These are phyloP conservation scores for Sporothrix pallida DNA, from an alignment of 2,329 filamentous ascomycete species.

Conservation along the genomic window DNA sequence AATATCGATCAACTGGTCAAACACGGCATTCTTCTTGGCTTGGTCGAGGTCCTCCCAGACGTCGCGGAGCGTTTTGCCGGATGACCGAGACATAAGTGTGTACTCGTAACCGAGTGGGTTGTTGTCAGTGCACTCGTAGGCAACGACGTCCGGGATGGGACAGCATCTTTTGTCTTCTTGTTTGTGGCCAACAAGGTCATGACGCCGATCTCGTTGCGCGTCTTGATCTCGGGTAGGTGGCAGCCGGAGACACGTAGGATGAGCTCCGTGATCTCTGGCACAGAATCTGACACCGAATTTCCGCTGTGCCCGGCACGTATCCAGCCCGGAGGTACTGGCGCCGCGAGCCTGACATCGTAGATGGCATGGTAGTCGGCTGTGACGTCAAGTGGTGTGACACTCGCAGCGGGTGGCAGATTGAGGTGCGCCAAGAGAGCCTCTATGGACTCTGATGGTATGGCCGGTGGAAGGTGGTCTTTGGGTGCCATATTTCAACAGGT, in stretches of 20 bases:
- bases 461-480: background rate
- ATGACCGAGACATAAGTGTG: background rate
- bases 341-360: background rate
- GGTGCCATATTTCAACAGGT: background rate
- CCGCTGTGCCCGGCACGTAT: too few relatives aligned
- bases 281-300: too few relatives aligned
- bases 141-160: background rate
- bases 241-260: background rate
- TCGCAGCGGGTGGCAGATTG: background rate
- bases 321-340: background rate
- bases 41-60: background rate
- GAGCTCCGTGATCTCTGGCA: background rate
- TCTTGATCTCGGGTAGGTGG: background rate
- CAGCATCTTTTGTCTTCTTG: too few relatives aligned
- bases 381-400: background rate
- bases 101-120: background rate
- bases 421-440: background rate
- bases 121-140: background rate
- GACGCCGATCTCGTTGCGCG: slow-evolving; percentile 16
- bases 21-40: background rate
- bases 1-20: background rate
- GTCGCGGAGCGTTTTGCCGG: background rate
- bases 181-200: background rate
- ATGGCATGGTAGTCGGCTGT: background rate
- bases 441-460: background rate